phyloP scores from a whole-genome alignment of 768 basidiomycete genomes.

The Boletales sp. region DNA sequence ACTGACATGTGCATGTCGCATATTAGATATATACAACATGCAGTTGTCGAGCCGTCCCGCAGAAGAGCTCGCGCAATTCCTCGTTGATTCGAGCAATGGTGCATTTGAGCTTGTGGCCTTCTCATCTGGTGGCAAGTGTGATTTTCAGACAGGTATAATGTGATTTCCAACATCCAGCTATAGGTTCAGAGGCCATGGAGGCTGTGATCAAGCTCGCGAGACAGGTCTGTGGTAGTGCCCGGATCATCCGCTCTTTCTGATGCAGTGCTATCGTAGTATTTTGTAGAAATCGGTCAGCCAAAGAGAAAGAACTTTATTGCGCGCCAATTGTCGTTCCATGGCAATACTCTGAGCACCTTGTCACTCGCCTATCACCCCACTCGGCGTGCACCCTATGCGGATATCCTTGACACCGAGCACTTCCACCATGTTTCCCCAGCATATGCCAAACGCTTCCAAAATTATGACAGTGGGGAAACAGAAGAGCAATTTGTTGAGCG shows the following conservation, averaged over 20 bases:
- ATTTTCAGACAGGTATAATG: neutral
- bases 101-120: constrained; percentile 73
- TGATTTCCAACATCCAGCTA: neutral
- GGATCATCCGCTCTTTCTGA: constrained; percentile 3
- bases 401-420: constrained; percentile 56
- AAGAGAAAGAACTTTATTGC: constrained; percentile 78
- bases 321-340: constrained; percentile 77
- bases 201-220: constrained; percentile 77
- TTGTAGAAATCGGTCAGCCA: constrained; percentile 62
- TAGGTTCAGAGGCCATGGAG: constrained; percentile 90
- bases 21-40: constrained; percentile 80
- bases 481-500: constrained; percentile 79
- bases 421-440: constrained; percentile 90
- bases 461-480: constrained; percentile 47
- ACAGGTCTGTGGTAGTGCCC: constrained; percentile 46
- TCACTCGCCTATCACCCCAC: constrained; percentile 63
- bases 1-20: neutral
- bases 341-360: constrained; percentile 73
- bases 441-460: constrained; percentile 77
- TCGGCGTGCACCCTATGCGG: constrained; percentile 66
- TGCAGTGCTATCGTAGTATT: constrained; percentile 48
- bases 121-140: constrained; percentile 62
- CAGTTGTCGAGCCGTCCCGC: constrained; percentile 80
- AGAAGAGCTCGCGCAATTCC: constrained; percentile 66
- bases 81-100: constrained; percentile 65